Evolutionary conservation across 441 rosid species (phyloP), one percentile per base, ranked within the genome.

Genomic region (Pelargonium australe): DNA sequence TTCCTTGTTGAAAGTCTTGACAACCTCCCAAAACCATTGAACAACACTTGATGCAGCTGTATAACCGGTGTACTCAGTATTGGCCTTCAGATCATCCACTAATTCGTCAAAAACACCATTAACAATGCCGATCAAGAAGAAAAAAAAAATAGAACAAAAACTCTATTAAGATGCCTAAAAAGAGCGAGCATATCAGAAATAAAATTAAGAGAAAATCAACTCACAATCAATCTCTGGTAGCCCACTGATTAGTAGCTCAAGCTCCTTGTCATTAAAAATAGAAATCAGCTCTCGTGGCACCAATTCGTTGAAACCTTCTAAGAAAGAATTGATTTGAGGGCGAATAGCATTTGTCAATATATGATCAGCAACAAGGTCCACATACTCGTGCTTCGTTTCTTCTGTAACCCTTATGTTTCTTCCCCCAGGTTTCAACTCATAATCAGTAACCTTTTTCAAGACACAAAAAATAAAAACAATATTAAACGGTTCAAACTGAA

Each of bases 1-100:
- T 85, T 95, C 99, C 79, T 95, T 90, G 83, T 81, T 95, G 73
- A 95, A 95, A 71, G 80, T 86, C 82, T 86, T 89, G 64, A 87
- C 93, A 23, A 86, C 97, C 78, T 95, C 97, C 99, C 99, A 95
- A 79, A 95, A 92, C 99, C 99, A 92, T 70, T 85, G 96, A 79
- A 92, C 84, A 68, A 90, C 91, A 77, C 81, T 84, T 65, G 99
- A 91, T 73, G 86, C 97, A 41, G 84, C 78, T 3, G 89, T 85
- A 73, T 87, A 95, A 77, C 99, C 97, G 65, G 89, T 87, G 70
- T 92, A 95, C 83, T 92, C 99, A 0, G 97, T 75, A 74, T 81
- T 92, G 75, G 95, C 91, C 77, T 81, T 92, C 68, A 95, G 81
- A 80, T 95, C 99, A 75, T 90, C 96, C 91, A 90, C 99, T 95